phyloP scores from a whole-genome alignment of 208 protist species.

The Porcisia hertigi region DNA sequence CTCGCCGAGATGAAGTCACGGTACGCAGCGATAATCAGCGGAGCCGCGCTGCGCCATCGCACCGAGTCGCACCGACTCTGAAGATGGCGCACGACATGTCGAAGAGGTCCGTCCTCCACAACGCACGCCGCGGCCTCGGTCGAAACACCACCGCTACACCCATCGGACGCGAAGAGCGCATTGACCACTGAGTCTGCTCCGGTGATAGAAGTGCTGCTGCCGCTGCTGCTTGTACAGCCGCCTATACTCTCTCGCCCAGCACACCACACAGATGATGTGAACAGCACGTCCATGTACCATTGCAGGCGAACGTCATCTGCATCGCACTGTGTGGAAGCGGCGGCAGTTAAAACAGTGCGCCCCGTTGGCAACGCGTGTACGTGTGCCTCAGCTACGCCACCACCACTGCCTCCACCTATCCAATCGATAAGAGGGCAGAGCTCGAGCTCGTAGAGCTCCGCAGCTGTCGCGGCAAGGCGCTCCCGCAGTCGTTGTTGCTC shows the following conservation, averaged over 20 bases:
- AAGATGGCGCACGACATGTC: slow-evolving; percentile 5
- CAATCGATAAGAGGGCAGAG: slow-evolving; percentile 10
- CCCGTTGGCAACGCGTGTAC: background rate
- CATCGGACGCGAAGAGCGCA: background rate
- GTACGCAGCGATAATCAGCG: slow-evolving; percentile 13
- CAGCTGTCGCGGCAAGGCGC: slow-evolving; percentile 9
- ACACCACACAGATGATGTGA: slow-evolving; percentile 22
- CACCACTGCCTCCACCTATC: background rate
- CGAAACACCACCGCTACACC: background rate
- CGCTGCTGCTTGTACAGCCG: background rate
- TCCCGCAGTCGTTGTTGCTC: slow-evolving; percentile 8
- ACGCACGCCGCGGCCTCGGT: background rate
- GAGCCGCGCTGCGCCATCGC: slow-evolving; percentile 22
- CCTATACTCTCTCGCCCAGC: background rate
- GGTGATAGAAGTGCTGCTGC: no score
- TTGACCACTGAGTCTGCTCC: background rate
- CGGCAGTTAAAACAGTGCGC: background rate
- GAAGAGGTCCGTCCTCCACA: slow-evolving; percentile 5
- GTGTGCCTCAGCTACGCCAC: background rate
- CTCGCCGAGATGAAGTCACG: slow-evolving; percentile 18
- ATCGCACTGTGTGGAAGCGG: background rate
- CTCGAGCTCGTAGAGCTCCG: slow-evolving; percentile 18
- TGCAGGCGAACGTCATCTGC: slow-evolving; percentile 25
- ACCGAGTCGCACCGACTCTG: slow-evolving; percentile 18
- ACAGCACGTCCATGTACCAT: slow-evolving; percentile 20